Percentiles rank a stretch among this genome's conserved stretches.
Evolutionary conservation across 768 basidiomycete genomes (phyloP).

Genomic region (Xerocomus spinulosus): DNA sequence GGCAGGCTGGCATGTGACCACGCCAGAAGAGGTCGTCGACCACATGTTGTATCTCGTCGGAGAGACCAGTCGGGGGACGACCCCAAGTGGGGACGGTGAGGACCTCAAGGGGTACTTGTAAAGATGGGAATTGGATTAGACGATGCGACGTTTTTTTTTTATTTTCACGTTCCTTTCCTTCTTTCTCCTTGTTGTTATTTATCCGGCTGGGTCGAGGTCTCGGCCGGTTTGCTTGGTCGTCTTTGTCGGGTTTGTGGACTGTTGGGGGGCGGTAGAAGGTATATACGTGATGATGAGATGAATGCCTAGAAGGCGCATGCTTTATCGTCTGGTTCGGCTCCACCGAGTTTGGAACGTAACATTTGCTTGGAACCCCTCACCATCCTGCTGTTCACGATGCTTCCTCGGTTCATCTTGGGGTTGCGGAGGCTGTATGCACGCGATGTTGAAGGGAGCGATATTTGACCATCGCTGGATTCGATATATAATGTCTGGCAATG

Average conservation of each 20-base stretch:
- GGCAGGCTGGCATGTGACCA: constrained; percentile 89
- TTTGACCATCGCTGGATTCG: not conserved
- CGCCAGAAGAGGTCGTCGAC: constrained; percentile 81
- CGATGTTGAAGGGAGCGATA: not conserved
- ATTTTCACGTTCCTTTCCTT: too few species aligned
- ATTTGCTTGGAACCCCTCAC: too few species aligned
- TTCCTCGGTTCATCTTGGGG: not conserved
- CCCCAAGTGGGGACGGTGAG: not conserved
- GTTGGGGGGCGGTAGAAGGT: too few species aligned
- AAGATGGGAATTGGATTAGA: not conserved
- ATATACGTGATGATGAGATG: too few species aligned
- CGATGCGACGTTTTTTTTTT: too few species aligned
- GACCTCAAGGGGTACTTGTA: constrained; percentile 20
- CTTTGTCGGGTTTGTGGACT: too few species aligned
- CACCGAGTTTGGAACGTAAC: too few species aligned
- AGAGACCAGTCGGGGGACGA: constrained; percentile 15
- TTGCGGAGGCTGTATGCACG: not conserved
- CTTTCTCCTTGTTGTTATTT: too few species aligned
- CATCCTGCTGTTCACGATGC: not conserved
- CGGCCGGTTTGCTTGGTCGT: too few species aligned
- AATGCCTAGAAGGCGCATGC: too few species aligned
- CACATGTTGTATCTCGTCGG: constrained; percentile 65
- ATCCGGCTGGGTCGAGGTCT: not conserved
- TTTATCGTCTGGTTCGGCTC: too few species aligned
- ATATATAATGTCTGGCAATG: too few species aligned